Evolutionary conservation across 257 asterid genomes (phyloP).

Genomic region (Jacaranda copaia): DNA sequence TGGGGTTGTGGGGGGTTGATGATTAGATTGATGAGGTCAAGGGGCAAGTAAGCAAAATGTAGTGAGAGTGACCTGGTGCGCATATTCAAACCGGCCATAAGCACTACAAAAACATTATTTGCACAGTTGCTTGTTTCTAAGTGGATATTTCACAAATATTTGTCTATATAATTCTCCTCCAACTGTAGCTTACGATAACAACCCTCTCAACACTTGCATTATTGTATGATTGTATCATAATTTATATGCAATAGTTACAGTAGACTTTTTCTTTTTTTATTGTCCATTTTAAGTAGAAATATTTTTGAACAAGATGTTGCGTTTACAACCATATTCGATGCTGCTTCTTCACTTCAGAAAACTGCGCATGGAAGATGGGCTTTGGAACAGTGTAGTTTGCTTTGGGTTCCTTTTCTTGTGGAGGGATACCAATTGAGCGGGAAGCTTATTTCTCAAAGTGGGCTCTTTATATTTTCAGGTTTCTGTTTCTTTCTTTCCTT

Average conservation of each 20-base stretch:
- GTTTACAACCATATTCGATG: conserved; percentile 59
- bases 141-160: conserved; percentile 55
- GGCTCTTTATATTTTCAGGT: conserved; percentile 42
- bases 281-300: conserved; percentile 50
- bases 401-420: conserved; percentile 30
- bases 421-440: conserved; percentile 41
- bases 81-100: conserved; percentile 52
- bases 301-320: conserved; percentile 53
- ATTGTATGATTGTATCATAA: conserved; percentile 25
- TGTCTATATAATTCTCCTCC: conserved; percentile 15
- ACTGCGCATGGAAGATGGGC: conserved; percentile 37
- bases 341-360: conserved; percentile 48
- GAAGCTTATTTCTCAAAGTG: conserved; percentile 30
- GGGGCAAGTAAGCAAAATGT: conserved; percentile 38
- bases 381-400: conserved; percentile 31
- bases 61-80: conserved; percentile 76
- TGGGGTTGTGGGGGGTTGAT: neutral
- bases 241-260: conserved; percentile 36
- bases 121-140: conserved; percentile 25
- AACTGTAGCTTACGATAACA: conserved; percentile 53
- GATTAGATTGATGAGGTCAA: conserved; percentile 31
- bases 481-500: conserved; percentile 35
- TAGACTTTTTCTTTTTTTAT: neutral
- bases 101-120: conserved; percentile 32
- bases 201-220: conserved; percentile 35